Percentiles rank a stretch among this genome's conserved stretches.
Conservation (phyloP, 176 grass and related monocot species). For the Thalia dealbata region DNA sequence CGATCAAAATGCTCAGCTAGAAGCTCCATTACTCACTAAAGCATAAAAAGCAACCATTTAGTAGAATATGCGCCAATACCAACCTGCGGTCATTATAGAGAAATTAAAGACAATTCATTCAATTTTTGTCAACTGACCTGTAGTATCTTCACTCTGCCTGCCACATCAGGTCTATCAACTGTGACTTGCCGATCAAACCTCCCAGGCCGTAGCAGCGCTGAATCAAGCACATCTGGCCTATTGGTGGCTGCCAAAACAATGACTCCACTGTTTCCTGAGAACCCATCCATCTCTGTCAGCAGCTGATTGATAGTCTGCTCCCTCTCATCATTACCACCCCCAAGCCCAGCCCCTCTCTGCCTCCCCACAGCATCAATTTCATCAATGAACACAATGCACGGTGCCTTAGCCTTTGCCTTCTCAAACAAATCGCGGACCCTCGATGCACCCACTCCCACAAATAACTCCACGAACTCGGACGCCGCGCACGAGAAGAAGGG, state of each 20-base stretch:
- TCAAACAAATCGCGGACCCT: conserved; percentile 89
- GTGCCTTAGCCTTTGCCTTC: conserved; percentile 96
- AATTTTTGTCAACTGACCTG: conserved; percentile 27
- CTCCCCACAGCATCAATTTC: conserved; percentile 90
- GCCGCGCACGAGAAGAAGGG: conserved; percentile 95
- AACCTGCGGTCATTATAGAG: background rate
- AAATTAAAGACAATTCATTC: background rate
- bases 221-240: conserved; percentile 71
- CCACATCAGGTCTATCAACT: conserved; percentile 85
- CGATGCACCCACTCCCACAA: conserved; percentile 83
- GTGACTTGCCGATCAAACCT: conserved; percentile 92
- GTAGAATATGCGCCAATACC: background rate
- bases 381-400: conserved; percentile 96
- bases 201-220: conserved; percentile 57
- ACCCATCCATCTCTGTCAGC: conserved; percentile 96
- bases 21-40: too few relatives aligned
- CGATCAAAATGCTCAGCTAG: background rate
- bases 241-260: conserved; percentile 90
- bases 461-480: conserved; percentile 92
- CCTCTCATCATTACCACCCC: conserved; percentile 90
- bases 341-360: conserved; percentile 81
- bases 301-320: conserved; percentile 99
- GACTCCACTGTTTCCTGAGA: conserved; percentile 82
- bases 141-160: conserved; percentile 77
- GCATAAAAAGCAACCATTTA: background rate